Percentiles rank a stretch among this genome's conserved stretches.
These are phyloP conservation scores for Seiridium cupressi DNA, from an alignment of 2,329 filamentous ascomycete species.

Conservation along the genomic window DNA sequence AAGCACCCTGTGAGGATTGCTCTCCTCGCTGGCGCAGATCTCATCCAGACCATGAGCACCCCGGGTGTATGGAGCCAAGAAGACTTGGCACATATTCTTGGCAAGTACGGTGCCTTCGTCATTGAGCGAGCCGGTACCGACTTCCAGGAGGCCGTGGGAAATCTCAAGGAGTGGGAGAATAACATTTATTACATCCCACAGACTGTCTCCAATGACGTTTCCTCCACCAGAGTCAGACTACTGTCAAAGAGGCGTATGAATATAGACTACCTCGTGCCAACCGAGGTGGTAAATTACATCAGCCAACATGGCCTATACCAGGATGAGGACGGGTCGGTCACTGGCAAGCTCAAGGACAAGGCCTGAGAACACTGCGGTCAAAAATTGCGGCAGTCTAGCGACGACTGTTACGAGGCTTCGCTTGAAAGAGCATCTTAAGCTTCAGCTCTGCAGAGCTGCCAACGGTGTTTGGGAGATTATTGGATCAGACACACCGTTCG, in stretches of 20 bases:
- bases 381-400: too few relatives aligned
- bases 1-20: constrained; percentile 70
- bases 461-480: too few relatives aligned
- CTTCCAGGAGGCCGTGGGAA: constrained; percentile 82
- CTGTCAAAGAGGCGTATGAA: constrained; percentile 79
- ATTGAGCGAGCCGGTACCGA: constrained; percentile 88
- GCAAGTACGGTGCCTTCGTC: constrained; percentile 76
- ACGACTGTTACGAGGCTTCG: too few relatives aligned
- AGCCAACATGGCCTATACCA: constrained; percentile 63
- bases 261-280: constrained; percentile 73
- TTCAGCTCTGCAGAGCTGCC: too few relatives aligned
- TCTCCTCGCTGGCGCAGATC: constrained; percentile 75
- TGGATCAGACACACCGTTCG: too few relatives aligned
- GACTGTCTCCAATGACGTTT: constrained; percentile 83
- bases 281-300: constrained; percentile 73
- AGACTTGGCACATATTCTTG: constrained; percentile 85
- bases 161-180: constrained; percentile 76
- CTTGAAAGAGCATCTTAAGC: too few relatives aligned
- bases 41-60: constrained; percentile 71
- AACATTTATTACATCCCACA: constrained; percentile 88
- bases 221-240: constrained; percentile 77
- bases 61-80: constrained; percentile 78
- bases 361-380: background rate
- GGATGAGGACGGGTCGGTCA: constrained; percentile 19
- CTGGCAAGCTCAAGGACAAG: constrained; percentile 25